Evolutionary conservation across 2,329 filamentous ascomycete genomes (phyloP), one percentile per base, ranked within the genome.

Genomic region (Colletotrichum aenigma): DNA sequence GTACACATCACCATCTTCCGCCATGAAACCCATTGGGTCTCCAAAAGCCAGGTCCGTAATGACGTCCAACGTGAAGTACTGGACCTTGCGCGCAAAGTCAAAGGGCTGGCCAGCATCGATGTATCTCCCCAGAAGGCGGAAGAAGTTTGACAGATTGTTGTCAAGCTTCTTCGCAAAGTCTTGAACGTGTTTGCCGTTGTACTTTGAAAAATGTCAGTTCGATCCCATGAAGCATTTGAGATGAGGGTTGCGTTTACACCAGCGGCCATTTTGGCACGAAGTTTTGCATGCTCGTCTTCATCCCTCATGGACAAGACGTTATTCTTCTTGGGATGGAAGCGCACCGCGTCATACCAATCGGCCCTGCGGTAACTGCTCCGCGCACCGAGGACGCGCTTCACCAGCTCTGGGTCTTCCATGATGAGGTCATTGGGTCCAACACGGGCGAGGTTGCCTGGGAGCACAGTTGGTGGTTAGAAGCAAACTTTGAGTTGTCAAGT

Each of bases 31-130:
- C 75, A 90, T 88, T 0, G 85, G 81, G 36, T 86, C 79, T 9
- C 88, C 89, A 56, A 90, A 87, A 2, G 88, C 88, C 13, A 91
- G 76, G 18, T 86, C 85, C 15, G 86, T 88, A 60, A 91, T 89
- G 30, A 91, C 87, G 74, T 91, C 90, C 0, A 91, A 80, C 0
- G 89, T 89, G 55, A 90, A 87, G 81, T 85, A 90, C 56, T 89
- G 87, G 3, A 86, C 84, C 36, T 88, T 87, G 7, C 82, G 81
- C 4, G 86, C 87, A 24, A 91, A 79, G 72, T 91, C 88, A 78
- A 89, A 82, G 18, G 85, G 78, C 64, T 88, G 87, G 70, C 84
- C 86, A 9, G 69, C 73, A 24, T 32, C 58, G 15, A 83, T 77
- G 62, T 87, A 88, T 26, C 75, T 77, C 48, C 83, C 82, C 64